phyloP scores from a whole-genome alignment of 805 yeast species.

The Kodamaea fukazawae region DNA sequence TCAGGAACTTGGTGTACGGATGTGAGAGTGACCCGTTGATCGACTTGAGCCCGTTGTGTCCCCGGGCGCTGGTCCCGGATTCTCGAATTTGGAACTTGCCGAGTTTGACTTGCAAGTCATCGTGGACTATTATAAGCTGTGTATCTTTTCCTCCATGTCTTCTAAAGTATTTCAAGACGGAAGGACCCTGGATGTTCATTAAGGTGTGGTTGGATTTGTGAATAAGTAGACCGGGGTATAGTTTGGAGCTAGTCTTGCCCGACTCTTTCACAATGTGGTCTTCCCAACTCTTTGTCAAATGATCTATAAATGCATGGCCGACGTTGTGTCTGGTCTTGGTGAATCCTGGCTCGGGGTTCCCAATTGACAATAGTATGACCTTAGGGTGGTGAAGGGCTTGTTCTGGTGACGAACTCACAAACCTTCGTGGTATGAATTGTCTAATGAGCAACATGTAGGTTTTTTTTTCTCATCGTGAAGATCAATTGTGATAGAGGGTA shows the following conservation, averaged over 20 bases:
- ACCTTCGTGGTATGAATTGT: no score
- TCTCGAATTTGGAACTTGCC: conserved; percentile 66
- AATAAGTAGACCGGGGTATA: conserved; percentile 23
- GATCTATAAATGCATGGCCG: conserved; percentile 58
- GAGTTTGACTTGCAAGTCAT: conserved; percentile 64
- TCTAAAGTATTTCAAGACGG: conserved; percentile 50
- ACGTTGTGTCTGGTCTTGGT: conserved; percentile 71
- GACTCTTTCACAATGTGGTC: conserved; percentile 12
- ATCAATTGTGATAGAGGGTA: no score
- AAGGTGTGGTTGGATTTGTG: conserved; percentile 52
- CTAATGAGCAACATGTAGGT: no score
- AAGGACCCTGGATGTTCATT: conserved; percentile 74
- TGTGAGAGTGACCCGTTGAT: conserved; percentile 48
- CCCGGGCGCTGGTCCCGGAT: conserved; percentile 63
- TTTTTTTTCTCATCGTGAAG: no score
- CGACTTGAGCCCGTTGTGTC: conserved; percentile 80
- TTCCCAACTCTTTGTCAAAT: conserved; percentile 25
- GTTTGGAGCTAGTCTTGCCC: conserved; percentile 10
- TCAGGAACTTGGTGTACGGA: conserved; percentile 60
- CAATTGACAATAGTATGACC: conserved; percentile 44
- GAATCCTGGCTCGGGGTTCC: conserved; percentile 71
- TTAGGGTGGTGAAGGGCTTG: no score
- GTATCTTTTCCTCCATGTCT: conserved; percentile 28
- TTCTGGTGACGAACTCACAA: no score
- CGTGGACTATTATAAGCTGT: conserved; percentile 62